These are phyloP conservation scores for Nitzschia sp. DNA, from an alignment of 108 stramenopile species.

Conservation along the genomic window DNA sequence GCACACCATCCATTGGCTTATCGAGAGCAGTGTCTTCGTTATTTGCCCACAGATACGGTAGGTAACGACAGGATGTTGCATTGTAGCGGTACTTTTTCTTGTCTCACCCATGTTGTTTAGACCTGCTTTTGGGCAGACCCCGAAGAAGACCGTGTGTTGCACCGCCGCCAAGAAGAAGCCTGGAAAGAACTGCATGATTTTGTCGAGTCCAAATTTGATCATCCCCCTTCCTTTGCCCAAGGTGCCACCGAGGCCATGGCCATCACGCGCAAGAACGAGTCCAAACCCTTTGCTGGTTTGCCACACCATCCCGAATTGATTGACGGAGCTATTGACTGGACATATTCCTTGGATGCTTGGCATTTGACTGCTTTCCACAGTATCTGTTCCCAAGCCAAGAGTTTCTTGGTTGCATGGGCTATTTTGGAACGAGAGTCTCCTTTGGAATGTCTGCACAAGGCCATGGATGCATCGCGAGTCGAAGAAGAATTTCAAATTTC, in stretches of 20 bases:
- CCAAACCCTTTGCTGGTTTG: slow-evolving; percentile 51
- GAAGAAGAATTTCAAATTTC: slow-evolving; percentile 98
- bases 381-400: slow-evolving; percentile 86
- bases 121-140: slow-evolving; percentile 86
- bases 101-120: slow-evolving; percentile 6
- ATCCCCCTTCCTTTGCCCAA: slow-evolving; percentile 54
- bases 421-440: slow-evolving; percentile 33
- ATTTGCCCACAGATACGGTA: slow-evolving; percentile 85
- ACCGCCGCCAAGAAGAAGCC: slow-evolving; percentile 60
- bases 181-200: slow-evolving; percentile 72
- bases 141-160: slow-evolving; percentile 70
- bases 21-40: slow-evolving; percentile 56
- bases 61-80: slow-evolving; percentile 18
- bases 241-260: slow-evolving; percentile 70
- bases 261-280: slow-evolving; percentile 53
- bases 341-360: slow-evolving; percentile 81
- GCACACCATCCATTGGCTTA: slow-evolving; percentile 47
- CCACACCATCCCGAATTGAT: slow-evolving; percentile 76
- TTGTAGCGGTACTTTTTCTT: slow-evolving; percentile 5
- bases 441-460: slow-evolving; percentile 50
- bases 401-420: slow-evolving; percentile 82
- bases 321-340: slow-evolving; percentile 48
- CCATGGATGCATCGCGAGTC: slow-evolving; percentile 81
- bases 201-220: slow-evolving; percentile 29
- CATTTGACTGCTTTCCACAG: slow-evolving; percentile 77